Conservation (phyloP, 139 green algal species). For the Coelastrella sp. region DNA sequence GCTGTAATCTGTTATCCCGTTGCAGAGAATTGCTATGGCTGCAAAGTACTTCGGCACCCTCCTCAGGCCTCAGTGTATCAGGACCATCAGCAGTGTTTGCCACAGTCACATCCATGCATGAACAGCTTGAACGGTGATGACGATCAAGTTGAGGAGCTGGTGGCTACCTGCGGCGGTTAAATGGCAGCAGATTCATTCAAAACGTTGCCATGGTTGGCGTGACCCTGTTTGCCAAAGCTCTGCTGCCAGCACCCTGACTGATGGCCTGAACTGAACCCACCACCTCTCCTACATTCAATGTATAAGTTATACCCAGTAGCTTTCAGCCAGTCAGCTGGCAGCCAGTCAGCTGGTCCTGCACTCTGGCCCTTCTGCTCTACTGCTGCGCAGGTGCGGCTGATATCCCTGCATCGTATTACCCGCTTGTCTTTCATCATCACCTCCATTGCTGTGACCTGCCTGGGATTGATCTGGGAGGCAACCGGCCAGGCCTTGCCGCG, state of each 20-base stretch:
- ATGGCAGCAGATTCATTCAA: conserved; percentile 34
- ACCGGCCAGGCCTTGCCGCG: conserved; percentile 45
- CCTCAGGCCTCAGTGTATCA: background rate
- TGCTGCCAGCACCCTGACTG: background rate
- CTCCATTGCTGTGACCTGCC: conserved; percentile 47
- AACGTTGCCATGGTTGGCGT: conserved; percentile 22
- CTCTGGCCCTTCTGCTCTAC: background rate
- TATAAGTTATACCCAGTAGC: no score
- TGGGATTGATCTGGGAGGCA: conserved; percentile 41
- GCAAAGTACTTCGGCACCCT: background rate
- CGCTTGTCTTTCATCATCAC: conserved; percentile 49
- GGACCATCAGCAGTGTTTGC: conserved; percentile 11
- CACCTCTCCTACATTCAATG: no score
- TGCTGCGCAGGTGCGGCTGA: conserved; percentile 42
- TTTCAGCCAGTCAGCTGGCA: background rate
- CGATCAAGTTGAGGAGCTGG: conserved; percentile 4
- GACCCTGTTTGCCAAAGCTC: background rate
- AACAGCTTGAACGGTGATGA: background rate
- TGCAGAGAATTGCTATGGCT: background rate
- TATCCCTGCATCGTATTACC: conserved; percentile 21
- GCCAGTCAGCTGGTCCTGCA: background rate
- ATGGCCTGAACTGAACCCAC: no score
- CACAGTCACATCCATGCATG: background rate
- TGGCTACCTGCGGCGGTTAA: background rate
- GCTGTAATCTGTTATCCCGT: no score